Conservation (phyloP, 352 stramenopile genomes). For the Phytophthora hybrid region DNA sequence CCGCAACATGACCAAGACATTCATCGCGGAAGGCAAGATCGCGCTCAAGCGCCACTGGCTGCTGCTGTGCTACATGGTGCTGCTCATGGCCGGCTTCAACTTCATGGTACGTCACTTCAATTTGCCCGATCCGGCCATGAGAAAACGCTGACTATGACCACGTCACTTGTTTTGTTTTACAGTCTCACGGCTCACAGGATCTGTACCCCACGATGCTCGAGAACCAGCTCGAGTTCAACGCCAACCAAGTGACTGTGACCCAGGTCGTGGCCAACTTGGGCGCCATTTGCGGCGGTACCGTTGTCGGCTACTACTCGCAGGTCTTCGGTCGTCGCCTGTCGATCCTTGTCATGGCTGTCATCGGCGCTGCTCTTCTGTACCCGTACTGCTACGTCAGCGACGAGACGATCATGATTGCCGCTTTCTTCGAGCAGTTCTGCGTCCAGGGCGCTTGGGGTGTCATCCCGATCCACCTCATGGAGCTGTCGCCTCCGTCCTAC, state of each 20-base stretch:
- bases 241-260: conserved; percentile 55
- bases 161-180: not conserved
- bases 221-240: conserved; percentile 56
- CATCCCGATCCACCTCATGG: conserved; percentile 53
- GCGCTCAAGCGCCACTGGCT: conserved; percentile 55
- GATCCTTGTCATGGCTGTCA: conserved; percentile 46
- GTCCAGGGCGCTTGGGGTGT: conserved; percentile 66
- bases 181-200: conserved; percentile 60
- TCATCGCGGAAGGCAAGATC: conserved; percentile 55
- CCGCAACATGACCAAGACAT: conserved; percentile 43
- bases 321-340: conserved; percentile 54
- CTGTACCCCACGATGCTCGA: conserved; percentile 63
- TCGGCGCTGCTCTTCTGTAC: conserved; percentile 51
- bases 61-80: conserved; percentile 52
- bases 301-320: conserved; percentile 67
- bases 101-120: conserved; percentile 44
- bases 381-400: conserved; percentile 53
- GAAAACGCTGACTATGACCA: conserved; percentile 8
- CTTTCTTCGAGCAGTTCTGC: conserved; percentile 57
- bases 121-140: not conserved
- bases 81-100: conserved; percentile 60
- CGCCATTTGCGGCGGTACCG: conserved; percentile 56
- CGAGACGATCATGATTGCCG: conserved; percentile 45
- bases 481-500: conserved; percentile 63
- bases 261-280: conserved; percentile 61